Percentiles rank a stretch among this genome's conserved stretches.
Evolutionary conservation across 495 filamentous ascomycete genomes (phyloP).

Genomic region (Hypoxylon cercidicola): DNA sequence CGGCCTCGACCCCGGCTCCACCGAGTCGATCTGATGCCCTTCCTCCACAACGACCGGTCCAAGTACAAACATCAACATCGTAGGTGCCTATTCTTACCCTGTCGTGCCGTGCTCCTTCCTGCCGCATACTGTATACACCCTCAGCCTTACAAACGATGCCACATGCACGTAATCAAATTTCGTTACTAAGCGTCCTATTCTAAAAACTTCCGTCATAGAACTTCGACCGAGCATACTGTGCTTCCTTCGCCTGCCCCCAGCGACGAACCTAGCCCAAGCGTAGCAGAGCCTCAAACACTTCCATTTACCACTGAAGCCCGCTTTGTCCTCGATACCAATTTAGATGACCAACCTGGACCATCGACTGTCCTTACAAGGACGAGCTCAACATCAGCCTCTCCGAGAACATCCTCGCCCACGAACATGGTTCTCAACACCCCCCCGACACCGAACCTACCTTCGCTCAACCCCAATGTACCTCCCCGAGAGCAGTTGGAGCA

Average conservation of each 20-base stretch:
- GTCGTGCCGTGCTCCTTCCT: slow-evolving; percentile 1
- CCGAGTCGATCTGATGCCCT: slow-evolving; percentile 15
- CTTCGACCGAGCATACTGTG: slow-evolving; percentile 38
- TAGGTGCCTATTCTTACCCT: slow-evolving; percentile 19
- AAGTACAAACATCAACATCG: slow-evolving; percentile 25
- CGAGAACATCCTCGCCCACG: slow-evolving; percentile 14
- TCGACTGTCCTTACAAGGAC: slow-evolving; percentile 9
- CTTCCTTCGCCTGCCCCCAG: slow-evolving; percentile 67
- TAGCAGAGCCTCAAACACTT: slow-evolving; percentile 43
- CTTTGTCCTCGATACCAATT: slow-evolving; percentile 37
- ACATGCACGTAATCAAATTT: background rate
- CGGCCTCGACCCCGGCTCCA: slow-evolving; percentile 22
- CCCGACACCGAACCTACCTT: slow-evolving; percentile 28
- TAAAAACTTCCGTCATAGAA: slow-evolving; percentile 13
- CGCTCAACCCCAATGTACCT: background rate
- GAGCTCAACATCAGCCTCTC: slow-evolving; percentile 11
- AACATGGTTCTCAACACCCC: slow-evolving; percentile 38
- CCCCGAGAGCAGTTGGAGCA: slow-evolving; percentile 13
- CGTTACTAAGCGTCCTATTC: slow-evolving; percentile 29
- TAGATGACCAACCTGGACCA: slow-evolving; percentile 20
- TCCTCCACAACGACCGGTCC: slow-evolving; percentile 9
- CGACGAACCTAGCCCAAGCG: slow-evolving; percentile 60
- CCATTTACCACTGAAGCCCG: slow-evolving; percentile 42
- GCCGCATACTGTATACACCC: slow-evolving; percentile 2
- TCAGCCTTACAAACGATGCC: background rate